These are phyloP conservation scores for Saccharata proteae DNA, from an alignment of 2,329 filamentous ascomycete genomes.

Conservation along the genomic window DNA sequence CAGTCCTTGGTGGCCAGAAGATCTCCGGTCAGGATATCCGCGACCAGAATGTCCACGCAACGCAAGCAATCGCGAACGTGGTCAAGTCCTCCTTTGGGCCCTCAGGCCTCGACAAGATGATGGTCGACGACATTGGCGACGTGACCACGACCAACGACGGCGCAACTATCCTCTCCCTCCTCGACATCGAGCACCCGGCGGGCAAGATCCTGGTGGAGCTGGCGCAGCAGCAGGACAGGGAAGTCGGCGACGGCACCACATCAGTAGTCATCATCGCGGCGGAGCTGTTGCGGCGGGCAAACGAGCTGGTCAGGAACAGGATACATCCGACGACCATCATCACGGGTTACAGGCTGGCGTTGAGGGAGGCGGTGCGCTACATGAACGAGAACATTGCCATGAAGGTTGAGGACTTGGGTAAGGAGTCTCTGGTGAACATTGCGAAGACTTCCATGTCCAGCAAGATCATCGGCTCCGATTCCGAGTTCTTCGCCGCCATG, in stretches of 20 bases:
- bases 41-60: slow-evolving; percentile 94
- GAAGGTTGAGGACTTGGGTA: slow-evolving; percentile 83
- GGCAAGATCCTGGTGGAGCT: slow-evolving; percentile 97
- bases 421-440: slow-evolving; percentile 85
- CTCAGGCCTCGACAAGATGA: slow-evolving; percentile 98
- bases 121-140: slow-evolving; percentile 99
- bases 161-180: slow-evolving; percentile 85
- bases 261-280: slow-evolving; percentile 96
- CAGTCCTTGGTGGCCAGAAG: slow-evolving; percentile 89
- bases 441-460: slow-evolving; percentile 99
- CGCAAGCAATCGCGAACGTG: slow-evolving; percentile 95
- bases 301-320: slow-evolving; percentile 98
- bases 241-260: slow-evolving; percentile 96
- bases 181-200: slow-evolving; percentile 95
- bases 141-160: slow-evolving; percentile 99
- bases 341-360: slow-evolving; percentile 88
- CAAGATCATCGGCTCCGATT: slow-evolving; percentile 94
- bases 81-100: slow-evolving; percentile 98
- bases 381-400: slow-evolving; percentile 98
- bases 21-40: slow-evolving; percentile 93
- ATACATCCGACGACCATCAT: slow-evolving; percentile 99
- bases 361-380: slow-evolving; percentile 94
- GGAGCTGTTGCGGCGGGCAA: slow-evolving; percentile 82
- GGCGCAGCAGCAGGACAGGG: slow-evolving; percentile 97
- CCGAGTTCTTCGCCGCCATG: slow-evolving; percentile 95